Conservation (phyloP, 225 moss, liverwort and hornwort species). For the Physcomitrellopsis africana region DNA sequence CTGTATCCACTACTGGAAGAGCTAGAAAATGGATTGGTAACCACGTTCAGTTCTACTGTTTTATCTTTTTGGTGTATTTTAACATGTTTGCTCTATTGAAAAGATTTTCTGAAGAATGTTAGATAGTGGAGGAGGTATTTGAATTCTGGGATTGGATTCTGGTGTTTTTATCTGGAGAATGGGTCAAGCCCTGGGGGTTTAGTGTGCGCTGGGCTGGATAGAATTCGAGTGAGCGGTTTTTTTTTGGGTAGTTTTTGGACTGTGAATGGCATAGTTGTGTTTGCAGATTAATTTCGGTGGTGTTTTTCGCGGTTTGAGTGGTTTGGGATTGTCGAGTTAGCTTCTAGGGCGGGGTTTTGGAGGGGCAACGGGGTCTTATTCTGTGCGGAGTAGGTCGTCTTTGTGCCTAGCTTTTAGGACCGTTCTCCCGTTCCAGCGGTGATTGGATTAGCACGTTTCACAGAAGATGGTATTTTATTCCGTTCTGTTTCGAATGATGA, state of each 20-base stretch:
- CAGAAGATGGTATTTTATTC: no score
- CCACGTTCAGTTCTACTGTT: no score
- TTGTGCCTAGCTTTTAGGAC: not conserved
- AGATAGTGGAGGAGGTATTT: not conserved
- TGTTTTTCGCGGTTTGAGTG: not conserved
- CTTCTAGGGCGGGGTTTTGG: slow-evolving; percentile 1
- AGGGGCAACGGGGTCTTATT: slow-evolving; percentile 2
- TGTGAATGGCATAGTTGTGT: not conserved
- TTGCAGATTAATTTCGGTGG: not conserved
- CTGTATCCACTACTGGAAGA: no score
- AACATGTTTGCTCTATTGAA: no score
- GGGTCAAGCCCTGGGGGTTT: no score
- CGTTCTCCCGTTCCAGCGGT: not conserved
- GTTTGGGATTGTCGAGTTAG: slow-evolving; percentile 9
- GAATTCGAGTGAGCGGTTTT: not conserved
- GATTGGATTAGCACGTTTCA: not conserved
- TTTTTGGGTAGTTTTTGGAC: not conserved
- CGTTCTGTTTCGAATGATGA: no score
- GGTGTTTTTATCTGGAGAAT: no score
- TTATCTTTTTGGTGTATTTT: no score
- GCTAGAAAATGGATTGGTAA: no score
- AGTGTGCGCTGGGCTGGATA: no score
- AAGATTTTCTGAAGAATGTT: no score
- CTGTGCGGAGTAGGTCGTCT: not conserved
- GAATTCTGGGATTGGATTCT: not conserved